Percentiles rank a stretch among this genome's conserved stretches.
These are phyloP conservation scores for Fusarium oligoseptatum DNA, from an alignment of 2,329 filamentous ascomycete species.

Conservation along the genomic window DNA sequence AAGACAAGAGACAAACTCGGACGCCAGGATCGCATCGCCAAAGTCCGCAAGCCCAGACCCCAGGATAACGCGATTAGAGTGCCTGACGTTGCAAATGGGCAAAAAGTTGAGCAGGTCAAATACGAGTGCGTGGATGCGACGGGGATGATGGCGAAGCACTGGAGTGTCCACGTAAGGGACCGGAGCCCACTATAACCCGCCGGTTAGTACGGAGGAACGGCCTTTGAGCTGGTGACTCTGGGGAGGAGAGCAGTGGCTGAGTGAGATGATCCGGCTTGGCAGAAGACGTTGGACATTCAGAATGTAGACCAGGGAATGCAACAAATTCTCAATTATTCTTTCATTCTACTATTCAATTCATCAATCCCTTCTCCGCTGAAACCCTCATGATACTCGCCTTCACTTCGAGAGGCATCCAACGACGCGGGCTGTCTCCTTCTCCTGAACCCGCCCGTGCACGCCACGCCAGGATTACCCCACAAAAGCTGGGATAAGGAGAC, in stretches of 20 bases:
- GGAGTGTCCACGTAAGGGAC: constrained; percentile 48
- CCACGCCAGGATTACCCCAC: constrained; percentile 41
- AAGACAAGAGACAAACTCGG: constrained; percentile 36
- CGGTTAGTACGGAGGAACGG: constrained; percentile 36
- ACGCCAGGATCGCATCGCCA: constrained; percentile 42
- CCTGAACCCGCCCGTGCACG: constrained; percentile 36
- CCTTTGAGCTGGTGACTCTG: constrained; percentile 11
- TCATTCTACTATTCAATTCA: background rate
- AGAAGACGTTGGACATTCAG: constrained; percentile 7
- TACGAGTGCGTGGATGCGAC: constrained; percentile 35
- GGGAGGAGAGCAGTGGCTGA: constrained; percentile 36
- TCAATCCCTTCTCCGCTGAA: background rate
- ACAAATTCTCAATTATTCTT: background rate
- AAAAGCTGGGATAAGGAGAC: constrained; percentile 42
- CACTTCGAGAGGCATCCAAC: constrained; percentile 37
- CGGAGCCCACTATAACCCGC: constrained; percentile 37
- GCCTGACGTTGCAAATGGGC: constrained; percentile 14
- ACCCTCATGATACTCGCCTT: constrained; percentile 4
- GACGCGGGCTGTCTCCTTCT: constrained; percentile 22
- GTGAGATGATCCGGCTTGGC: constrained; percentile 37
- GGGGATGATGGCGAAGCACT: constrained; percentile 37
- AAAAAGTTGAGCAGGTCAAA: constrained; percentile 28
- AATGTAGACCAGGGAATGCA: background rate
- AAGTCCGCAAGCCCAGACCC: constrained; percentile 19
- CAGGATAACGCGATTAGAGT: constrained; percentile 13